phyloP scores from a whole-genome alignment of 1,139 yeast genomes.

The Hyphopichia wangnamkhiaoensis region DNA sequence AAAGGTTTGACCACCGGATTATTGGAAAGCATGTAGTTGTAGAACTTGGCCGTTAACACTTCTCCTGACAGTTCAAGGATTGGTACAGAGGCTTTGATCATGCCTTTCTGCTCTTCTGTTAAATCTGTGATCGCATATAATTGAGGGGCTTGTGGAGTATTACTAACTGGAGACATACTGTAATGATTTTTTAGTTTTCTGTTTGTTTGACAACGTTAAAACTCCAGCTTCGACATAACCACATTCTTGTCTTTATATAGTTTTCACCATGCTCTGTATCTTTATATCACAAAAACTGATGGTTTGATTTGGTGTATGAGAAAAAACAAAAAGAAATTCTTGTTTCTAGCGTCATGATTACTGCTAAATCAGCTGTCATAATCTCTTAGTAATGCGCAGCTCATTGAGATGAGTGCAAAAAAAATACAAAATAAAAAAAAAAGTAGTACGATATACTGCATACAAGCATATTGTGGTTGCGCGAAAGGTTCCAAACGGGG shows the following conservation, averaged over 20 bases:
- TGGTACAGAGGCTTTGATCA: slow-evolving; percentile 60
- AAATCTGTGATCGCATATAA: slow-evolving; percentile 23
- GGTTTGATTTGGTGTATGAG: too few species aligned
- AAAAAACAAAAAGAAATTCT: too few species aligned
- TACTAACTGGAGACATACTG: not conserved
- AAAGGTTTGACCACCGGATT: slow-evolving; percentile 58
- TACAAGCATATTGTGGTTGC: not conserved
- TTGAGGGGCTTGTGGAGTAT: slow-evolving; percentile 5
- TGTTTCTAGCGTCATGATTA: too few species aligned
- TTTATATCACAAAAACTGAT: too few species aligned
- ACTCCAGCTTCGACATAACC: too few species aligned
- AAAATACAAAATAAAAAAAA: not conserved
- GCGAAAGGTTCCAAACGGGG: not conserved
- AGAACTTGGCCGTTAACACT: slow-evolving; percentile 54
- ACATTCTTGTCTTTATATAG: not conserved
- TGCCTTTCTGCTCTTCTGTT: slow-evolving; percentile 30
- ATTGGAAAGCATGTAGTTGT: slow-evolving; percentile 52
- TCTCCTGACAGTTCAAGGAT: slow-evolving; percentile 58
- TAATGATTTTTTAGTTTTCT: not conserved
- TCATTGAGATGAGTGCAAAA: not conserved
- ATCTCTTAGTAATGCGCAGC: not conserved
- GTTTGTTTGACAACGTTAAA: too few species aligned
- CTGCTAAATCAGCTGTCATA: too few species aligned
- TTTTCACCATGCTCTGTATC: too few species aligned
- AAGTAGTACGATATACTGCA: not conserved